Conservation (phyloP, 805 yeast species). For the Torulaspora maleeae region DNA sequence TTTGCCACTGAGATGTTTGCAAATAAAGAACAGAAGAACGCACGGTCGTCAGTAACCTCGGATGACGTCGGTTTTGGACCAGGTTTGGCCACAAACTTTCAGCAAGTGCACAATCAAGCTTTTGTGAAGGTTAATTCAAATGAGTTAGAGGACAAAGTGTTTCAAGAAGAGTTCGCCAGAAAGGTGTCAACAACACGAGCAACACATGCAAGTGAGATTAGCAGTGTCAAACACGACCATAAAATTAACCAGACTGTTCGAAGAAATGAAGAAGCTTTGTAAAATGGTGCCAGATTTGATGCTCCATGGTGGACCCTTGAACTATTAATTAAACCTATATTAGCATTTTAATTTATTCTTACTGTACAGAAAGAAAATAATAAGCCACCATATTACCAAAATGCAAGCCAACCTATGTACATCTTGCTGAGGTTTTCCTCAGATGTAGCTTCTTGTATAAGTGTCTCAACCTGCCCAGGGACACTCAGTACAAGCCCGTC, state of each 20-base stretch:
- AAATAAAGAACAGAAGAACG: conserved; percentile 21
- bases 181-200: not conserved
- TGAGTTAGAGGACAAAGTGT: conserved; percentile 10
- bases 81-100: conserved; percentile 2
- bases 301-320: too few species aligned
- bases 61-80: conserved; percentile 7
- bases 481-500: conserved; percentile 87
- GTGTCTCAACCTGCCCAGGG: conserved; percentile 85
- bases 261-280: not conserved
- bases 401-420: conserved; percentile 94
- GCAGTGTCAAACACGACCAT: not conserved
- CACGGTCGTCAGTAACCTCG: conserved; percentile 17
- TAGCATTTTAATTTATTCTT: not conserved
- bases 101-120: conserved; percentile 6
- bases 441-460: conserved; percentile 77
- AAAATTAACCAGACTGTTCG: not conserved
- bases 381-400: conserved; percentile 39
- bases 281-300: not conserved
- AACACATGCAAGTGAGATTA: not conserved
- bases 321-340: too few species aligned
- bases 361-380: not conserved
- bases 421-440: conserved; percentile 67
- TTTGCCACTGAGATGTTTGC: conserved; percentile 32
- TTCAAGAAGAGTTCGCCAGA: conserved; percentile 5
- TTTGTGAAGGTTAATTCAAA: conserved; percentile 10